Evolutionary conservation across 306 rosid genomes (phyloP).

Genomic region (Senna siamea): DNA sequence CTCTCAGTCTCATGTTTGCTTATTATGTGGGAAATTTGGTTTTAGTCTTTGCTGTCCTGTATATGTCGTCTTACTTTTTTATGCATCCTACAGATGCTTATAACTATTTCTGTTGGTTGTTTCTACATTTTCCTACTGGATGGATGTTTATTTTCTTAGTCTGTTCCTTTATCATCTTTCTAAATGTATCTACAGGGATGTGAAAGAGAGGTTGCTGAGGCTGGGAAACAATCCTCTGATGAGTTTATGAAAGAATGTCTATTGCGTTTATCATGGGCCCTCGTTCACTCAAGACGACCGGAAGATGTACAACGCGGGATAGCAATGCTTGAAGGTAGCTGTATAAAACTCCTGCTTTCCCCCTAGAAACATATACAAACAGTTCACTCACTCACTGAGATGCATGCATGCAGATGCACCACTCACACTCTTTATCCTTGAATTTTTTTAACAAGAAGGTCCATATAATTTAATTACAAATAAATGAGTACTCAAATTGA

Average conservation of each 20-base stretch:
- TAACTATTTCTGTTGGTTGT: not conserved
- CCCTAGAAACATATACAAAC: not conserved
- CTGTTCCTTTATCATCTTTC: conserved; percentile 26
- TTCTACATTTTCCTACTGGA: not conserved
- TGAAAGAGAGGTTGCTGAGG: conserved; percentile 84
- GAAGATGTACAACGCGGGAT: conserved; percentile 90
- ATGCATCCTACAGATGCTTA: not conserved
- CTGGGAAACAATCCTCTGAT: conserved; percentile 59
- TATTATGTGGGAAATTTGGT: not conserved
- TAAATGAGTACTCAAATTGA: not conserved
- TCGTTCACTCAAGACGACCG: conserved; percentile 81
- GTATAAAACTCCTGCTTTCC: not conserved
- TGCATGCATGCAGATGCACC: not conserved
- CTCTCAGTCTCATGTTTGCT: not conserved
- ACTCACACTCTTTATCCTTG: not conserved
- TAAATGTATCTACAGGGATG: conserved; percentile 60
- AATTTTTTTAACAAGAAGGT: conserved; percentile 9
- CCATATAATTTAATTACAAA: not conserved
- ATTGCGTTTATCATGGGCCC: conserved; percentile 91
- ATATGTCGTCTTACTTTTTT: not conserved
- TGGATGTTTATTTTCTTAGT: not conserved
- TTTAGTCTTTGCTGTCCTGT: not conserved
- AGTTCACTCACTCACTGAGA: not conserved
- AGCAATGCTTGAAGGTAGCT: conserved; percentile 87
- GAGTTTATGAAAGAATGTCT: conserved; percentile 66